Evolutionary conservation across 1,139 yeast species (phyloP).

Genomic region (Debaryomyces fabryi): DNA sequence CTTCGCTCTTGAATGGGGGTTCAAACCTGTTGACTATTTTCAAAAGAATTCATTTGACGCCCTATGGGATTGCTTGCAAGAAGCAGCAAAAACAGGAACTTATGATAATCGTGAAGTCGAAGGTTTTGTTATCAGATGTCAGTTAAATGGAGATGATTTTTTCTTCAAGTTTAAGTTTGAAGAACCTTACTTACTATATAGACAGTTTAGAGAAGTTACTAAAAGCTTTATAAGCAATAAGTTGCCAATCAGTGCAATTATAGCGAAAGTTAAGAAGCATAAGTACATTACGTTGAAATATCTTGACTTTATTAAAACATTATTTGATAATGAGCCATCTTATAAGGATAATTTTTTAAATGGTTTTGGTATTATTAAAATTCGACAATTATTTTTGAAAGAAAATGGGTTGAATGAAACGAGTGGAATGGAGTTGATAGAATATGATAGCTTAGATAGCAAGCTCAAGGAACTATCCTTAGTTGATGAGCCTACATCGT

Average conservation of each 20-base stretch:
- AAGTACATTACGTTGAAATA: slow-evolving; percentile 66
- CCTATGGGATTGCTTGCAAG: slow-evolving; percentile 55
- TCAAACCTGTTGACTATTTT: slow-evolving; percentile 56
- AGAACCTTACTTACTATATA: slow-evolving; percentile 88
- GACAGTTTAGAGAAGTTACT: slow-evolving; percentile 90
- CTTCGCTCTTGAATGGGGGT: slow-evolving; percentile 76
- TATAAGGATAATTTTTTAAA: slow-evolving; percentile 48
- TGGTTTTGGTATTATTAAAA: slow-evolving; percentile 74
- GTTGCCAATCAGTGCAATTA: slow-evolving; percentile 44
- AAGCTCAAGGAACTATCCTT: slow-evolving; percentile 13
- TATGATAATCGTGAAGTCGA: slow-evolving; percentile 77
- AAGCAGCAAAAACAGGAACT: slow-evolving; percentile 67
- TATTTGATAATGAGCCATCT: slow-evolving; percentile 49
- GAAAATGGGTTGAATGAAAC: slow-evolving; percentile 34
- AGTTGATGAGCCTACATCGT: slow-evolving; percentile 10
- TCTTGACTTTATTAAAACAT: slow-evolving; percentile 62
- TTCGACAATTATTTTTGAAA: slow-evolving; percentile 63
- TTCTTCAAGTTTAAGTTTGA: slow-evolving; percentile 95
- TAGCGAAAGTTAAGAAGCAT: slow-evolving; percentile 49
- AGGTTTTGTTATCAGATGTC: slow-evolving; percentile 88
- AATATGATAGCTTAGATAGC: slow-evolving; percentile 23
- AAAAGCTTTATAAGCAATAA: slow-evolving; percentile 51
- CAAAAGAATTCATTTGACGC: slow-evolving; percentile 37
- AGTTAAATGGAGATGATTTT: slow-evolving; percentile 36
- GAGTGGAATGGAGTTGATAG: slow-evolving; percentile 36